phyloP scores from a whole-genome alignment of 129 eudicot species.

The Chrysanthemum makinoi region DNA sequence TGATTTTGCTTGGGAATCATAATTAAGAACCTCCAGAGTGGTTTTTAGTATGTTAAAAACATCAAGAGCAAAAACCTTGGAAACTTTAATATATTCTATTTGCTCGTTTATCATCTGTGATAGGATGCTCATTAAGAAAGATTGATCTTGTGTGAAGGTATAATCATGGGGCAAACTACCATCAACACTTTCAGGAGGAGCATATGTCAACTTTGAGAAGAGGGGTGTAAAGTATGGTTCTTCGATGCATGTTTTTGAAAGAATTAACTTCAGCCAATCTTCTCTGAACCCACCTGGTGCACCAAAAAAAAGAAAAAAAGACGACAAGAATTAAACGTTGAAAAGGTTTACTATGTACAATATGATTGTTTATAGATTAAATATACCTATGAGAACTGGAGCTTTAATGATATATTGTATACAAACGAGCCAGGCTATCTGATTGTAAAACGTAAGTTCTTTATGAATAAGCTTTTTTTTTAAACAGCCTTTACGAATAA shows the following conservation, averaged over 20 bases:
- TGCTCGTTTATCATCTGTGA: constrained; percentile 67
- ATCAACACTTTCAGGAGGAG: constrained; percentile 19
- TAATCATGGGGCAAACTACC: constrained; percentile 1
- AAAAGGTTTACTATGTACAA: neutral
- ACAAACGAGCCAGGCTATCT: no score
- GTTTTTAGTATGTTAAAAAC: constrained; percentile 43
- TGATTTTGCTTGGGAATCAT: constrained; percentile 32
- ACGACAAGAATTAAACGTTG: neutral
- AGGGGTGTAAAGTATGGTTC: constrained; percentile 45
- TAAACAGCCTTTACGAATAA: no score
- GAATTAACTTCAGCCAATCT: constrained; percentile 66
- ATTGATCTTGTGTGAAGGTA: constrained; percentile 53
- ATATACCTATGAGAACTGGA: no score
- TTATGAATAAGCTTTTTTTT: no score
- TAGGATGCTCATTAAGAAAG: constrained; percentile 51
- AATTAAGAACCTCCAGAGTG: constrained; percentile 38
- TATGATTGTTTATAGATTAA: neutral
- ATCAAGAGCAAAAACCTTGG: constrained; percentile 41
- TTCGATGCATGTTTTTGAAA: constrained; percentile 68
- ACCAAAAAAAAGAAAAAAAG: neutral
- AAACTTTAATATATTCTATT: constrained; percentile 40
- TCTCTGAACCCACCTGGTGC: constrained; percentile 57
- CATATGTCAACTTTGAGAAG: constrained; percentile 38
- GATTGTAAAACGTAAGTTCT: no score
- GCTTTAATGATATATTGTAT: no score